Percentiles rank a stretch among this genome's conserved stretches.
phyloP scores from a whole-genome alignment of 2,329 filamentous ascomycete genomes.

The Basipetospora chlamydospora region DNA sequence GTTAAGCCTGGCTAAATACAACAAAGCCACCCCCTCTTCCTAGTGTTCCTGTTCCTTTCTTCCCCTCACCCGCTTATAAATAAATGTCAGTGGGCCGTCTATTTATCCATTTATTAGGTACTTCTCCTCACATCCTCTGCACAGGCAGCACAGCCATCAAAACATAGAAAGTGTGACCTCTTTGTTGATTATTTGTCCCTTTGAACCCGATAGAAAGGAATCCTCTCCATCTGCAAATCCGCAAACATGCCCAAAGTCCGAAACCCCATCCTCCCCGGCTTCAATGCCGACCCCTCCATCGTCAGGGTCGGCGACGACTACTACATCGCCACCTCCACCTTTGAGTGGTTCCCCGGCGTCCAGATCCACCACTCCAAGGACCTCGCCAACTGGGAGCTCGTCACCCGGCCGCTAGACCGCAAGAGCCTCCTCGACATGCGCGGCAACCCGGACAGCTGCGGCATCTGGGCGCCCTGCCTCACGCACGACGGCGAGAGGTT shows the following conservation, averaged over 20 bases:
- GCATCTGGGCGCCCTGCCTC: slow-evolving; percentile 51
- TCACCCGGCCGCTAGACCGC: slow-evolving; percentile 30
- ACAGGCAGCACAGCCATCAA: too few species aligned
- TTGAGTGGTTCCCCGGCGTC: slow-evolving; percentile 40
- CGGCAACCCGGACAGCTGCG: slow-evolving; percentile 44
- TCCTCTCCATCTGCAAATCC: background rate
- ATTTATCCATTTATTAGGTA: too few species aligned
- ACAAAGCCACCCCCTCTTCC: too few species aligned
- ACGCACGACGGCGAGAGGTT: slow-evolving; percentile 45
- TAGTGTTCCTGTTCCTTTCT: too few species aligned
- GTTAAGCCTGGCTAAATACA: too few species aligned
- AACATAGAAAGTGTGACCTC: too few species aligned
- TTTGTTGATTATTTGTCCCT: background rate
- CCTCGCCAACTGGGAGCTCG: slow-evolving; percentile 36
- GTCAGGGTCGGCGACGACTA: slow-evolving; percentile 36
- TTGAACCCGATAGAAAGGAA: too few species aligned
- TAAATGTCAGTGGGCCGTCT: too few species aligned
- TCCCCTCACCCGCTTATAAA: too few species aligned
- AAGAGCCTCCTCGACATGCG: slow-evolving; percentile 40
- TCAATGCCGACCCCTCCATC: slow-evolving; percentile 41
- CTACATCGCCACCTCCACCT: slow-evolving; percentile 41
- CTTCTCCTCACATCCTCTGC: too few species aligned
- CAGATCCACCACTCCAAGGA: slow-evolving; percentile 40
- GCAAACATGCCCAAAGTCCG: slow-evolving; percentile 31
- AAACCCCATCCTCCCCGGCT: slow-evolving; percentile 42